Conservation (phyloP, 202 grass and related monocot species). For the Schoenoplectus triqueter region DNA sequence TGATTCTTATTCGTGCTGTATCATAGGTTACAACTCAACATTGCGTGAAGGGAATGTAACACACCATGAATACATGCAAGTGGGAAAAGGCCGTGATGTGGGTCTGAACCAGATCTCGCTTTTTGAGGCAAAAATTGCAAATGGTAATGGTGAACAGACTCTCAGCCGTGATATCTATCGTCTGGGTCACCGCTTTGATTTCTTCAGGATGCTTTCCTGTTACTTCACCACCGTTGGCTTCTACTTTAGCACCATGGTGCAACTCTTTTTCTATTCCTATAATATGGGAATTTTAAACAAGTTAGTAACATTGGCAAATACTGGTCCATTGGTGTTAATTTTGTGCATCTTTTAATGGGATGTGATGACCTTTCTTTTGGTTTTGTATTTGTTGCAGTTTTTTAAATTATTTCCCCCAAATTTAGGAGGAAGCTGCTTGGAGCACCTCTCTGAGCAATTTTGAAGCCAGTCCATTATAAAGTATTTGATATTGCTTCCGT, state of each 20-base stretch:
- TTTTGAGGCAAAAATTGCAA: slow-evolving; percentile 99
- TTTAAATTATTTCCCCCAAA: neutral
- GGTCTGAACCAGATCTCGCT: slow-evolving; percentile 97
- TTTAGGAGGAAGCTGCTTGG: neutral
- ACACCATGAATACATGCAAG: slow-evolving; percentile 99
- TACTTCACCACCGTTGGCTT: slow-evolving; percentile 97
- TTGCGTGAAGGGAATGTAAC: slow-evolving; percentile 98
- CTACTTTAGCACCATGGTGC: slow-evolving; percentile 95
- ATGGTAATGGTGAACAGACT: slow-evolving; percentile 95
- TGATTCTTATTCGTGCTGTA: slow-evolving; percentile 37
- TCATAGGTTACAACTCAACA: slow-evolving; percentile 93
- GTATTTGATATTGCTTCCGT: neutral
- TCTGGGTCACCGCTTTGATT: slow-evolving; percentile 96
- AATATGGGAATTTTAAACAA: neutral
- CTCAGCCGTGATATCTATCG: slow-evolving; percentile 90
- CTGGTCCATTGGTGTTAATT: neutral
- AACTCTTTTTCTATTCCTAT: neutral
- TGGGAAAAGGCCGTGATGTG: slow-evolving; percentile 99
- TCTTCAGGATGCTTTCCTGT: slow-evolving; percentile 97
- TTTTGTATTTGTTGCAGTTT: slow-evolving; percentile 2
- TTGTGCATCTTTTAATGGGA: slow-evolving; percentile 11
- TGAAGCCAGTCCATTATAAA: neutral
- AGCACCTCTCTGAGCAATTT: neutral
- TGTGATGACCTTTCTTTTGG: slow-evolving; percentile 22
- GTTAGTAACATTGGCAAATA: neutral